These are phyloP conservation scores for Sporothrix euskadiensis DNA, from an alignment of 2,329 filamentous ascomycete genomes.

Conservation along the genomic window DNA sequence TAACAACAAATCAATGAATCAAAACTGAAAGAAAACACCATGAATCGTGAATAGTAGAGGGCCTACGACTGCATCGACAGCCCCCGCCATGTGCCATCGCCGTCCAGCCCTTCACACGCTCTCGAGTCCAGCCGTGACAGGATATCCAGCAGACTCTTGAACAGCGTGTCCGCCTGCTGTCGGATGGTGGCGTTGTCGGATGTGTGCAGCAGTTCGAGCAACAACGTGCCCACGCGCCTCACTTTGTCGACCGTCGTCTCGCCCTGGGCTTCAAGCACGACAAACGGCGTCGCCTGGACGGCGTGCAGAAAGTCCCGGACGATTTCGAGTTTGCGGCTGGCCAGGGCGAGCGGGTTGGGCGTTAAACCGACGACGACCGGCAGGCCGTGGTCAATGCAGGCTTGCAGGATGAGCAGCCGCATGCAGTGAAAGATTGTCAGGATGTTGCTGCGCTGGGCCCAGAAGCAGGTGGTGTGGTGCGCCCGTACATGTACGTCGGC, in stretches of 20 bases:
- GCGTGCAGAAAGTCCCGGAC: constrained; percentile 10
- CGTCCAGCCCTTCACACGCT: neutral
- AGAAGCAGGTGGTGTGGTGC: constrained; percentile 7
- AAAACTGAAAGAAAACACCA: neutral
- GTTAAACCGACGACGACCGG: neutral
- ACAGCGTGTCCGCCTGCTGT: constrained; percentile 5
- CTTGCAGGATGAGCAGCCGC: constrained; percentile 5
- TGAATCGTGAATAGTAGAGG: neutral
- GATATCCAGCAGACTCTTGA: constrained; percentile 3
- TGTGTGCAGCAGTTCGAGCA: constrained; percentile 7
- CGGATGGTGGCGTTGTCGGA: constrained; percentile 1
- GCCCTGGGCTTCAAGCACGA: constrained; percentile 1
- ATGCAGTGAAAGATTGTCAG: constrained; percentile 17
- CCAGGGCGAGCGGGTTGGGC: neutral
- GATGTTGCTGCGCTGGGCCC: constrained; percentile 11
- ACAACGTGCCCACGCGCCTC: neutral
- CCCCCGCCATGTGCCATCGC: neutral
- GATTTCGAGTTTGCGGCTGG: constrained; percentile 14
- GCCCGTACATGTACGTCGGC: neutral
- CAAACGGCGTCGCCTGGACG: constrained; percentile 1
- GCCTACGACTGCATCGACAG: neutral
- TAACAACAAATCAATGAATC: neutral
- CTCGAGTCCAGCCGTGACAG: constrained; percentile 10
- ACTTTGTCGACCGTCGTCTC: constrained; percentile 17
- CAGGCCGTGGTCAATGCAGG: neutral